These are phyloP conservation scores for Penicillium griseofulvum DNA, from an alignment of 2,329 filamentous ascomycete genomes.

Conservation along the genomic window DNA sequence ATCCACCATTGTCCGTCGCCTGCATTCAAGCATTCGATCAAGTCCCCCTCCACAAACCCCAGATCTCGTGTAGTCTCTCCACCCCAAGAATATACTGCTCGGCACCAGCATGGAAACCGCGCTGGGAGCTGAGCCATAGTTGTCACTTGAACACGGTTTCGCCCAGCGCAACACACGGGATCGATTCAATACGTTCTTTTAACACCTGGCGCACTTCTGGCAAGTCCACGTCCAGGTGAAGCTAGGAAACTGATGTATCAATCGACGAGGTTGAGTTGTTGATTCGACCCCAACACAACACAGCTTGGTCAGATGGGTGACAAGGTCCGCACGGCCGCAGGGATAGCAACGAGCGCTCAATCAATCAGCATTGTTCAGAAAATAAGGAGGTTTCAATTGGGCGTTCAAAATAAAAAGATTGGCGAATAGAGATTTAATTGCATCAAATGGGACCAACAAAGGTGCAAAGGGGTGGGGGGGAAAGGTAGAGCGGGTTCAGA, in stretches of 20 bases:
- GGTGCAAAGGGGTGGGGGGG: slow-evolving; percentile 10
- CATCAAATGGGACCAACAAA: background rate
- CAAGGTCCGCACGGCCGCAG: slow-evolving; percentile 16
- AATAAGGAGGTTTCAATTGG: slow-evolving; percentile 4
- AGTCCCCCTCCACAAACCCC: slow-evolving; percentile 93
- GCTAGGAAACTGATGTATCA: background rate
- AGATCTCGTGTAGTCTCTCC: slow-evolving; percentile 94
- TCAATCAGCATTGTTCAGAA: slow-evolving; percentile 12
- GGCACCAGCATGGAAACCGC: slow-evolving; percentile 86
- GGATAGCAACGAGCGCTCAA: slow-evolving; percentile 10
- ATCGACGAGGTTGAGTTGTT: slow-evolving; percentile 1
- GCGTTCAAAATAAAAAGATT: background rate
- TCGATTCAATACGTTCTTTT: background rate
- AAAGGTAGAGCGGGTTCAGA: slow-evolving; percentile 18
- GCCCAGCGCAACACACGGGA: slow-evolving; percentile 1
- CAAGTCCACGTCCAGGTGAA: background rate
- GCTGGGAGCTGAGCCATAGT: slow-evolving; percentile 61
- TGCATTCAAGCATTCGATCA: slow-evolving; percentile 97
- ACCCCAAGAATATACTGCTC: slow-evolving; percentile 89
- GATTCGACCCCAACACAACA: background rate
- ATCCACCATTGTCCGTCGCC: slow-evolving; percentile 99
- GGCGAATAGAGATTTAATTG: background rate
- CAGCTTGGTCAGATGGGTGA: slow-evolving; percentile 11
- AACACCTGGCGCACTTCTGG: background rate
- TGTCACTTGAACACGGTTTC: slow-evolving; percentile 3